Evolutionary conservation across 179 eudicot genomes (phyloP).

Genomic region (Drosera spatulata): DNA sequence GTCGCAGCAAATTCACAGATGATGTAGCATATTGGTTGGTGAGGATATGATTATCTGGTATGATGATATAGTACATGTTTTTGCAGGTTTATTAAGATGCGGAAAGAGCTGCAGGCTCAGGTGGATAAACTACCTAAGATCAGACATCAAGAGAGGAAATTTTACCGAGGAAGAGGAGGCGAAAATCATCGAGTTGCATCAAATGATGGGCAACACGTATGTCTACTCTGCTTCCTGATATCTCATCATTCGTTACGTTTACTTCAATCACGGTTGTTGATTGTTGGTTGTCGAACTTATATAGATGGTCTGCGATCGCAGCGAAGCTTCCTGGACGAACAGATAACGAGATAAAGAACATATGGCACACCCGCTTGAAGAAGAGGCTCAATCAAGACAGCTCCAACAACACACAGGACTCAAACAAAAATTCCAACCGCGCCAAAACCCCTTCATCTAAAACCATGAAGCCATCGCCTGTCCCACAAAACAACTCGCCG

Average conservation of each 20-base stretch:
- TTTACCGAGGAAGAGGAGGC: conserved; percentile 1
- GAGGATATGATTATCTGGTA: background rate
- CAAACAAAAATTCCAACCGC: too few relatives aligned
- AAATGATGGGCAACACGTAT: background rate
- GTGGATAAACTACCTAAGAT: conserved; percentile 1
- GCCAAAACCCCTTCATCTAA: too few relatives aligned
- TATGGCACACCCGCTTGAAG: conserved; percentile 2
- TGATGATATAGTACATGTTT: background rate
- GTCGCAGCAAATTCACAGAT: too few relatives aligned
- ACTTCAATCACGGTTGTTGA: too few relatives aligned
- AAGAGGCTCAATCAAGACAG: background rate
- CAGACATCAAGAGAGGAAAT: conserved; percentile 1
- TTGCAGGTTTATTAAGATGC: conserved; percentile 1
- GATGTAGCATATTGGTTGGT: background rate
- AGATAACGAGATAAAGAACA: conserved; percentile 1
- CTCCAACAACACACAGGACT: too few relatives aligned
- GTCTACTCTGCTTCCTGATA: background rate
- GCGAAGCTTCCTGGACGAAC: background rate
- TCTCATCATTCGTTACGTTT: background rate
- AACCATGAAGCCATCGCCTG: too few relatives aligned
- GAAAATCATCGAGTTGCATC: background rate
- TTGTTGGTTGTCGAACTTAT: background rate
- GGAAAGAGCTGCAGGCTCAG: conserved; percentile 1
- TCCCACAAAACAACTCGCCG: too few relatives aligned
- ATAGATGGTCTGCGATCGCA: background rate